These are phyloP conservation scores for Dendrobium chrysotoxum DNA, from an alignment of 106 monocot species.

Conservation along the genomic window DNA sequence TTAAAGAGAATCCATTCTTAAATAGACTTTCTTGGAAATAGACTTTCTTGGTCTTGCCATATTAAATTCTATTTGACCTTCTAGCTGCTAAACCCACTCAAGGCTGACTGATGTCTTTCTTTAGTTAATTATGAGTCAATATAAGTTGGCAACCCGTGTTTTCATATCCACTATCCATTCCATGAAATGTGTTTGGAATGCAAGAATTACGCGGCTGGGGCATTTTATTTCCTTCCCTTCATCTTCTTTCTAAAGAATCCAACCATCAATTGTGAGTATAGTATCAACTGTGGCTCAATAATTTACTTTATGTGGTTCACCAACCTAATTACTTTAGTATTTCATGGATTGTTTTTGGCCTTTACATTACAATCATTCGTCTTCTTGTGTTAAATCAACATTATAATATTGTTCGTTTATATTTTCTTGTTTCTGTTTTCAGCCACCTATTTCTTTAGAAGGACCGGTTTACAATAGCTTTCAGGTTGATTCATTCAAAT, in stretches of 20 bases:
- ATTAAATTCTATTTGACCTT: too few relatives aligned
- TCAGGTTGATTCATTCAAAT: conserved; percentile 85
- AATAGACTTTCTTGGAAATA: too few relatives aligned
- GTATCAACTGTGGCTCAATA: not conserved
- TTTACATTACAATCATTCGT: not conserved
- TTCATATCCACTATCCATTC: too few relatives aligned
- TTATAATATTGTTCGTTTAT: not conserved
- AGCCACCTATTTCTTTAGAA: conserved; percentile 48
- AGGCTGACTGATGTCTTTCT: too few relatives aligned
- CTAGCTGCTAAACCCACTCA: too few relatives aligned
- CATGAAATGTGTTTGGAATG: not conserved
- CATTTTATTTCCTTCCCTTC: not conserved
- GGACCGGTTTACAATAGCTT: conserved; percentile 64
- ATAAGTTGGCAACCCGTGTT: too few relatives aligned
- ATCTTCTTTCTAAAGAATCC: not conserved
- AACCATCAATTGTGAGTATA: conserved; percentile 1
- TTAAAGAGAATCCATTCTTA: too few relatives aligned
- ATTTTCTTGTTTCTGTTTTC: conserved; percentile 7
- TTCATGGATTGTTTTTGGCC: not conserved
- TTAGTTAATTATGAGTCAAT: too few relatives aligned
- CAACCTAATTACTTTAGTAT: not conserved
- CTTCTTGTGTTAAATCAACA: not conserved
- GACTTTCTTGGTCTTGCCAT: too few relatives aligned
- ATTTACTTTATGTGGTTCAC: not conserved
- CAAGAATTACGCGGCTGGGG: not conserved